Base-by-base conservation (phyloP, 192 early-diverging fungal species). In the Thamnidium elegans region DNA sequence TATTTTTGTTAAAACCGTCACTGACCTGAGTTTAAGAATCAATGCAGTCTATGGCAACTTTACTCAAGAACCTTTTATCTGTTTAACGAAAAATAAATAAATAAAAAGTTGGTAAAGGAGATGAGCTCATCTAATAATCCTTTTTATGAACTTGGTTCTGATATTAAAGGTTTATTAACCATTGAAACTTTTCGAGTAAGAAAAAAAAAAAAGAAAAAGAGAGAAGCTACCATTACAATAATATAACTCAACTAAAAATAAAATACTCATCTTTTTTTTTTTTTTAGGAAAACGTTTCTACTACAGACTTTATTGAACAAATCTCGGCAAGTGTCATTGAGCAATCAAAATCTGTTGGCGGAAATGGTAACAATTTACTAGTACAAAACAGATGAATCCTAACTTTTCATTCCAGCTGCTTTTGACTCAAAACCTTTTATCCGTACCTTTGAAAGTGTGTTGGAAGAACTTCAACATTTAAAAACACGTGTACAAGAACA, bases 371-470 rank as follows among this genome's bases (percentile, higher is more conserved):
- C 36, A 20, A 2, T 8, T 3, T 15, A 36, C 30, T 13, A 20
- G 4, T n/a, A 17, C 46, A 48, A 48, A 48, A 48, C 8, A 48
- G 0, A 48, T 15, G 13, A 19, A 48, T 2, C 13, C 36, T 26
- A 31, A 58, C 58, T 58, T 2, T 46, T 43, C 19, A 10, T n/a
- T 23, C 31, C 46, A 63, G 56, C 52, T 76, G 85, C 81, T 21
- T 92, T 96, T 50, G 93, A 98, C 76, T 89, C 94, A 45, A 91
- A 93, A 66, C 92, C 92, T 2, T 94, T 97, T 71, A 94, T 96
- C 51, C 81, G 92, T 34, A 90, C 86, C 15, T 97, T 96, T 75
- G 95, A 99, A 69, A 81, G 83, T 31, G 87, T 89, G 5, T 74
- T 91, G 47, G 90, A 94, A 50, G 90, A 95, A 60, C 84, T 99